Evolutionary conservation across 2,329 filamentous ascomycete species (phyloP), one percentile per base, ranked within the genome.

Genomic region (Phaeosphaeriaceae sp.): DNA sequence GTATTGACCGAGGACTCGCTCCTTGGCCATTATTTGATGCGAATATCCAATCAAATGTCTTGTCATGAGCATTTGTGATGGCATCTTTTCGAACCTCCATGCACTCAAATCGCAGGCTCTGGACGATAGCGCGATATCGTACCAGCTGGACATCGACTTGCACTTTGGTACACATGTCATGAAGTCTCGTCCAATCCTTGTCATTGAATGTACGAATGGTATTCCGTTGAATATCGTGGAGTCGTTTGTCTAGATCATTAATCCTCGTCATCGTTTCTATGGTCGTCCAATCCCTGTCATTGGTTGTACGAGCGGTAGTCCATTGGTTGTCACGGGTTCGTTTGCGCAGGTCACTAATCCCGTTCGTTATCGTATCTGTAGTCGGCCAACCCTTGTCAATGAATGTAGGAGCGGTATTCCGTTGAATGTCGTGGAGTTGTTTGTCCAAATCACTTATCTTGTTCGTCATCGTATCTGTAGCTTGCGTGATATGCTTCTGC

Each of bases 31-130:
- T 42, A 17, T 10, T 4, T 22, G 21, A 4, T 17, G 21, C 17
- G 31, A 53, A 57, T 3, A 60, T 49, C 60, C 60, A 63, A 11
- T 60, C 41, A 36, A 60, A 63, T 13, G 57, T 63, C 10, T 33
- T 15, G 13, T 27, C 7, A 22, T 60, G 57, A 9, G 57, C 57
- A 20, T 51, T 41, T 1, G 17, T 15, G 21, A 59, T 56, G 2
- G 42, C 27, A 1, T 36, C 21, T 10, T 53, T 48, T 20, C 57
- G 44, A 13, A 33, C 22, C 21, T 40, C 42, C 57, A 59, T 56
- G n/a, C 2, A 48, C 20, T 36, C 11, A 24, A 40, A 59, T 9
- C 22, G 13, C 7, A 59, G 31, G 54, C 57, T 59, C 20, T 17
- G 10, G 11, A 51, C 17, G n/a, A 51, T 42, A n/a, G 19, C n/a